Conservation (phyloP, 208 protist genomes). For the Crithidia expoeki region DNA sequence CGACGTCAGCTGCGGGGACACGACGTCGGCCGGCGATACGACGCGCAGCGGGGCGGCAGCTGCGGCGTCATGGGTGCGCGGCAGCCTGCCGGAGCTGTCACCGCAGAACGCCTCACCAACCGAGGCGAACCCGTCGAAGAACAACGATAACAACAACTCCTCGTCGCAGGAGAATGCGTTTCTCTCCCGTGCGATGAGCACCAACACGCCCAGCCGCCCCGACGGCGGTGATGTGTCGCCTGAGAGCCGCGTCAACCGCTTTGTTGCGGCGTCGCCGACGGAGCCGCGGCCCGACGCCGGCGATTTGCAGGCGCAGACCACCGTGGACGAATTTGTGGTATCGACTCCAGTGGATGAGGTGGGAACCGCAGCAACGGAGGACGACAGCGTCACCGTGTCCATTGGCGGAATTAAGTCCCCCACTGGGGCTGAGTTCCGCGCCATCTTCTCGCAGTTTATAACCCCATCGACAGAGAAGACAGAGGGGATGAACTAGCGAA, state of each 20-base stretch:
- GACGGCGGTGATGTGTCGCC: constrained; percentile 21
- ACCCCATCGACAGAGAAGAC: constrained; percentile 23
- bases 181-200: background rate
- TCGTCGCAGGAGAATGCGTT: background rate
- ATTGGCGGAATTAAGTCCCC: constrained; percentile 20
- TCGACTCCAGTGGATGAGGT: constrained; percentile 15
- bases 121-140: background rate
- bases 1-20: background rate
- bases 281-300: constrained; percentile 15
- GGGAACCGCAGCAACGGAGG: background rate
- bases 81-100: constrained; percentile 1
- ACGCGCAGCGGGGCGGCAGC: constrained; percentile 27
- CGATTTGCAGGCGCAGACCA: constrained; percentile 11
- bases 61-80: constrained; percentile 29
- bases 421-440: constrained; percentile 43
- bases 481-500: background rate
- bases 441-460: constrained; percentile 60
- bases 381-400: constrained; percentile 10
- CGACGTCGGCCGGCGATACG: background rate
- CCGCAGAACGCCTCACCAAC: background rate
- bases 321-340: constrained; percentile 30
- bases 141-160: background rate
- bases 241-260: constrained; percentile 25
- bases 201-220: constrained; percentile 1
- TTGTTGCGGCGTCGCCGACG: constrained; percentile 29